Conservation (phyloP, 2,329 filamentous ascomycete genomes). For the Setomelanomma holmii region DNA sequence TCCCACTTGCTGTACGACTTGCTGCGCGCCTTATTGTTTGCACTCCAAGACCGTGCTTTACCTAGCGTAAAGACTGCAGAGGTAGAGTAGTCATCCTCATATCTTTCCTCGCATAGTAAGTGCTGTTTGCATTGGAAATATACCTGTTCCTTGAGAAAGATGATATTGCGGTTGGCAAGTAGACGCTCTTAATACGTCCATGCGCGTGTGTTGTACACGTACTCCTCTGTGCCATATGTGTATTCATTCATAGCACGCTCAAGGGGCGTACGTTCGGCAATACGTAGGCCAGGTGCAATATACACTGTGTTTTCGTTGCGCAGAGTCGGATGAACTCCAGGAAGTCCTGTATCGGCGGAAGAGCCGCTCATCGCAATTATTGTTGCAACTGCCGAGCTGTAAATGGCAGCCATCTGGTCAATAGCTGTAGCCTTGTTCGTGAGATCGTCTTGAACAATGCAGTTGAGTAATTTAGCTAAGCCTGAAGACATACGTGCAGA, state of each 20-base stretch:
- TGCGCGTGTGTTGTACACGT: slow-evolving; percentile 7
- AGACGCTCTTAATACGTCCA: slow-evolving; percentile 20
- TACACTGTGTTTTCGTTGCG: slow-evolving; percentile 1
- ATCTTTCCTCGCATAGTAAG: slow-evolving; percentile 3
- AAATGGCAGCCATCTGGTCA: slow-evolving; percentile 8
- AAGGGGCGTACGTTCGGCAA: slow-evolving; percentile 5
- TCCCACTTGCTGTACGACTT: slow-evolving; percentile 3
- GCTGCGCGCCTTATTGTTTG: background rate
- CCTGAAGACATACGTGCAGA: background rate
- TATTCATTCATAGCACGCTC: slow-evolving; percentile 2
- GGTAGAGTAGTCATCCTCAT: background rate
- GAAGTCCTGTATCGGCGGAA: slow-evolving; percentile 5
- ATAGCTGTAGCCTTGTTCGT: slow-evolving; percentile 4
- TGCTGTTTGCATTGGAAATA: slow-evolving; percentile 11
- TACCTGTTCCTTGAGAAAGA: slow-evolving; percentile 7
- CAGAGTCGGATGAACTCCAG: slow-evolving; percentile 3
- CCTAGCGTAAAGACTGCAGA: slow-evolving; percentile 3
- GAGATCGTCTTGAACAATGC: slow-evolving; percentile 9
- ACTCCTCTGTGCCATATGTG: slow-evolving; percentile 3
- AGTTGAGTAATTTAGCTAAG: background rate
- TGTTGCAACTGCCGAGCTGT: slow-evolving; percentile 7
- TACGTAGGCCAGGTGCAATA: slow-evolving; percentile 6
- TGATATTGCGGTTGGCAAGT: slow-evolving; percentile 10
- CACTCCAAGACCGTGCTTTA: slow-evolving; percentile 2
- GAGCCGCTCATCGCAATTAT: slow-evolving; percentile 5